Percentiles rank a stretch among this genome's conserved stretches.
Evolutionary conservation across 257 asterid species (phyloP).

Genomic region (Salvia rosmarinus): DNA sequence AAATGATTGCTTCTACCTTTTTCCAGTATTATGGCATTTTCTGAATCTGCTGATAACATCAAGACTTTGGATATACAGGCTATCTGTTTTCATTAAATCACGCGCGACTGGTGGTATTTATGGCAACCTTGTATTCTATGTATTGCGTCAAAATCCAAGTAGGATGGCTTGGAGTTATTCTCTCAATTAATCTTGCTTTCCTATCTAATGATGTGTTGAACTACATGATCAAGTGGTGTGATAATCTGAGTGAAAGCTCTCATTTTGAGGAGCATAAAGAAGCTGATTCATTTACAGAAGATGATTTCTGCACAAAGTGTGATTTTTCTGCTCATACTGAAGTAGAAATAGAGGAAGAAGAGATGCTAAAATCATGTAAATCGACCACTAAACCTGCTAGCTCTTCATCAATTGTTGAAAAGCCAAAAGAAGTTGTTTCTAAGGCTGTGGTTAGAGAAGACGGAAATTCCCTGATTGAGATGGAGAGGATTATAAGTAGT

Average conservation of each 20-base stretch:
- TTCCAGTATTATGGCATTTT: slow-evolving; percentile 18
- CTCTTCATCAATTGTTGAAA: slow-evolving; percentile 56
- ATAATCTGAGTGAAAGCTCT: slow-evolving; percentile 74
- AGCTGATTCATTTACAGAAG: slow-evolving; percentile 64
- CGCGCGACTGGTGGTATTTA: slow-evolving; percentile 86
- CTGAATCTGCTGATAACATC: slow-evolving; percentile 40
- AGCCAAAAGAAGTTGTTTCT: slow-evolving; percentile 58
- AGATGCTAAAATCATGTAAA: slow-evolving; percentile 67
- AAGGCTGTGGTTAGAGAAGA: slow-evolving; percentile 72
- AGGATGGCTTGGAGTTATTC: slow-evolving; percentile 92
- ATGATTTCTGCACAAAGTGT: slow-evolving; percentile 60
- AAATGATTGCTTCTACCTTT: slow-evolving; percentile 6
- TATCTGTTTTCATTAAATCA: slow-evolving; percentile 90
- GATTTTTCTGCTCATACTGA: slow-evolving; percentile 65
- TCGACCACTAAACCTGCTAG: slow-evolving; percentile 60
- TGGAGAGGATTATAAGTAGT: slow-evolving; percentile 80
- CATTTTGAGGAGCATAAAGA: slow-evolving; percentile 70
- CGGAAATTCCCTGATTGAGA: slow-evolving; percentile 64
- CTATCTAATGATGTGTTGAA: slow-evolving; percentile 75
- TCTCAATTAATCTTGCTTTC: slow-evolving; percentile 85
- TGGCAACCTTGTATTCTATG: slow-evolving; percentile 84
- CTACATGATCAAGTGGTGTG: slow-evolving; percentile 87
- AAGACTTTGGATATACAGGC: slow-evolving; percentile 57
- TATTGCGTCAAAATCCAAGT: slow-evolving; percentile 79
- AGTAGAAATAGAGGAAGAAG: slow-evolving; percentile 58